phyloP scores from a whole-genome alignment of 164 flowering plant genomes.

The Magnolia sinica region DNA sequence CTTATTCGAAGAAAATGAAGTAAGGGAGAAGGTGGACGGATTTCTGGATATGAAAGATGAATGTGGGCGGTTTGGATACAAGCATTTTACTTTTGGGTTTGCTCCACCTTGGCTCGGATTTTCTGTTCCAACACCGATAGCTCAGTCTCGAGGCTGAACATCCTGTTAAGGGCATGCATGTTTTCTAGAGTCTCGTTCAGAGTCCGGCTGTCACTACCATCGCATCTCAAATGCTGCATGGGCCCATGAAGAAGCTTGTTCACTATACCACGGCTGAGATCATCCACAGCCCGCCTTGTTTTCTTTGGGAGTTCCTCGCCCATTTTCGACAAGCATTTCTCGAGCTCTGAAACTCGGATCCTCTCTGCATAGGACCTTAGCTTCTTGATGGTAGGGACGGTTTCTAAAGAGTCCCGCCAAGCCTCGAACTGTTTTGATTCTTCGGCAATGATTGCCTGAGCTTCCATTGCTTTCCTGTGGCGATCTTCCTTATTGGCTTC shows the following conservation, averaged over 20 bases:
- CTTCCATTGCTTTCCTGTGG: slow-evolving; percentile 90
- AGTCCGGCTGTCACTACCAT: slow-evolving; percentile 82
- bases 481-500: slow-evolving; percentile 95
- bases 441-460: slow-evolving; percentile 71
- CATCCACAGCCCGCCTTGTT: slow-evolving; percentile 69
- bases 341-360: slow-evolving; percentile 71
- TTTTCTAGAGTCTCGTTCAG: slow-evolving; percentile 85
- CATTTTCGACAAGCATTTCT: slow-evolving; percentile 83
- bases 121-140: slow-evolving; percentile 73
- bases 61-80: not conserved
- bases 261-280: slow-evolving; percentile 86
- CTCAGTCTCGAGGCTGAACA: slow-evolving; percentile 85
- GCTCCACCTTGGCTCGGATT: slow-evolving; percentile 81
- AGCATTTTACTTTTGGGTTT: slow-evolving; percentile 33
- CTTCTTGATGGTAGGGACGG: slow-evolving; percentile 96
- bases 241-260: slow-evolving; percentile 97
- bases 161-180: slow-evolving; percentile 92
- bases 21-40: not conserved
- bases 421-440: slow-evolving; percentile 87
- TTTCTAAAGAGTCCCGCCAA: slow-evolving; percentile 91
- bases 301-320: slow-evolving; percentile 78
- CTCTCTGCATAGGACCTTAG: slow-evolving; percentile 84
- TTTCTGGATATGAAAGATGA: not conserved
- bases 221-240: slow-evolving; percentile 95
- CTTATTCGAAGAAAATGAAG: not conserved